phyloP scores from a whole-genome alignment of 1,139 yeast genomes.

The Pichia sp. region DNA sequence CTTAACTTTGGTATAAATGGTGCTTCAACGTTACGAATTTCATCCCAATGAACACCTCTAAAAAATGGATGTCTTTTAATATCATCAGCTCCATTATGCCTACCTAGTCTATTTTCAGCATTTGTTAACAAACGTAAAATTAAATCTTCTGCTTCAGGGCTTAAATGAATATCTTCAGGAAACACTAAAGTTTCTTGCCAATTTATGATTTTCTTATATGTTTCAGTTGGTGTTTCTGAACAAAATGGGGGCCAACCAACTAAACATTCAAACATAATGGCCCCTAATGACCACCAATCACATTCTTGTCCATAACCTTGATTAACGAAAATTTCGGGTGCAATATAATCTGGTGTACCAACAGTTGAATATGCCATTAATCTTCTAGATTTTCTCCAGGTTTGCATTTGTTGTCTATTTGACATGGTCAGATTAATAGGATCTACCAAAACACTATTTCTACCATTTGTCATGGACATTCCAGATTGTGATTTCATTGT shows the following conservation, averaged over 20 bases:
- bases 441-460: constrained; percentile 89
- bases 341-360: constrained; percentile 98
- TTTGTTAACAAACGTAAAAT: constrained; percentile 76
- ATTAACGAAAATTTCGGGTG: constrained; percentile 94
- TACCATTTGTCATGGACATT: constrained; percentile 19
- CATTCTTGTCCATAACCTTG: constrained; percentile 99
- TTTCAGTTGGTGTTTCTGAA: constrained; percentile 97
- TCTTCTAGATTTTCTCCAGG: constrained; percentile 96
- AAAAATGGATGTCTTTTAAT: constrained; percentile 90
- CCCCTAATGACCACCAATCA: constrained; percentile 99
- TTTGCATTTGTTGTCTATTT: constrained; percentile 93
- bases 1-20: constrained; percentile 85
- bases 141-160: constrained; percentile 91
- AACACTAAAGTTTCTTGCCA: constrained; percentile 92
- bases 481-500: constrained; percentile 17
- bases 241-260: constrained; percentile 99
- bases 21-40: constrained; percentile 87
- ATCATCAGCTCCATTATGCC: constrained; percentile 91
- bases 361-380: constrained; percentile 98
- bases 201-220: constrained; percentile 87
- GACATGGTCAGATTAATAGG: constrained; percentile 94
- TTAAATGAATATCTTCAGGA: constrained; percentile 92
- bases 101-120: constrained; percentile 82
- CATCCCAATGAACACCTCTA: constrained; percentile 95
- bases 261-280: constrained; percentile 97